A percentile compares a stretch with the other conserved stretches of the same genome.
Conservation (phyloP, 2,329 filamentous ascomycete species). For the Alternaria sp. region DNA sequence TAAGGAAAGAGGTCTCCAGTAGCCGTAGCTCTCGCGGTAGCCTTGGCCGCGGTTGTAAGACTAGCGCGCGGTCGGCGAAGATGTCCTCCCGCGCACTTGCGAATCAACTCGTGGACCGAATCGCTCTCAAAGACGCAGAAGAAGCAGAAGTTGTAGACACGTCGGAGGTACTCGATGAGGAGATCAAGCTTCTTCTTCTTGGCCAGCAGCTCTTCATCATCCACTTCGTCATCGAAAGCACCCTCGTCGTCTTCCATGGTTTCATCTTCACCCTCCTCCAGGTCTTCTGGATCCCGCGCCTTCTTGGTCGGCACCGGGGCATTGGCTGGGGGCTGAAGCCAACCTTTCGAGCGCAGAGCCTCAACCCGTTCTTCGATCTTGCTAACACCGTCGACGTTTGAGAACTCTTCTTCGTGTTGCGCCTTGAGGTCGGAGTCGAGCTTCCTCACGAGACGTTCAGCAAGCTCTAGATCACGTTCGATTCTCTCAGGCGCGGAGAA, state of each 20-base stretch:
- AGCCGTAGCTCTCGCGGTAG: slow-evolving; percentile 84
- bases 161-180: slow-evolving; percentile 92
- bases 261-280: slow-evolving; percentile 77
- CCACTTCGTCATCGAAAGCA: slow-evolving; percentile 75
- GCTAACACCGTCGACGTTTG: slow-evolving; percentile 66
- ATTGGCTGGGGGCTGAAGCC: slow-evolving; percentile 70
- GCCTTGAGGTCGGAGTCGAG: slow-evolving; percentile 84
- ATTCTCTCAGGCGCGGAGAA: slow-evolving; percentile 95
- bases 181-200: slow-evolving; percentile 98
- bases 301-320: slow-evolving; percentile 63
- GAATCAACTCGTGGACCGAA: slow-evolving; percentile 91
- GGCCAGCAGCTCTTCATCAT: slow-evolving; percentile 85
- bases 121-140: slow-evolving; percentile 99
- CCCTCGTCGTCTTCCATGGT: slow-evolving; percentile 68
- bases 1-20: slow-evolving; percentile 81
- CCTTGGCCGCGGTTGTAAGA: slow-evolving; percentile 80
- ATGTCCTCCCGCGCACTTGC: slow-evolving; percentile 97
- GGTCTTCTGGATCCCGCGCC: slow-evolving; percentile 65
- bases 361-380: slow-evolving; percentile 90
- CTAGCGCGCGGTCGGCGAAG: slow-evolving; percentile 88
- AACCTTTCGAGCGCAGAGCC: slow-evolving; percentile 75
- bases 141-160: slow-evolving; percentile 99
- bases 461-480: slow-evolving; percentile 84
- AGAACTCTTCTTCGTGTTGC: slow-evolving; percentile 58
- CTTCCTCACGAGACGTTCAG: slow-evolving; percentile 80